These are phyloP conservation scores for Glycyrrhiza uralensis DNA, from an alignment of 306 rosid genomes.

Conservation along the genomic window DNA sequence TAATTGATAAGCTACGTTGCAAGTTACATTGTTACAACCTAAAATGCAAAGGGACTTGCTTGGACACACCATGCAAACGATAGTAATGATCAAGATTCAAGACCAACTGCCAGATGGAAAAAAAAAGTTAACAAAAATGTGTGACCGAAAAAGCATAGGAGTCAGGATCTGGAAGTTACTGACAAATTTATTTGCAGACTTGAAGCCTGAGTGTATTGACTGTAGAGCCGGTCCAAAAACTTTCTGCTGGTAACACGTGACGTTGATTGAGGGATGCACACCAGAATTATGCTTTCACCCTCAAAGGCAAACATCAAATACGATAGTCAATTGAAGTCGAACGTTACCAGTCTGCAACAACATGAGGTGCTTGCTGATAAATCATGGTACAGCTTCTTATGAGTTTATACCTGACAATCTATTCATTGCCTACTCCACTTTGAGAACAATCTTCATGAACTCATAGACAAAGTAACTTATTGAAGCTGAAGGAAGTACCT, in stretches of 20 bases:
- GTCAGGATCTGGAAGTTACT: constrained; percentile 23
- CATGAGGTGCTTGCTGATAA: not conserved
- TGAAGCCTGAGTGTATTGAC: constrained; percentile 19
- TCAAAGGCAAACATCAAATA: constrained; percentile 23
- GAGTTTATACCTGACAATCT: constrained; percentile 20
- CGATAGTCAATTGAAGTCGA: constrained; percentile 29
- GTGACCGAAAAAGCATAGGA: not conserved
- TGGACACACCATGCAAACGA: not conserved
- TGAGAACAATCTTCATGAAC: constrained; percentile 90
- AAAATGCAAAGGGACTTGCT: not conserved
- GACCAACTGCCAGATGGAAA: not conserved
- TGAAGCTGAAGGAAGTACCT: constrained; percentile 98
- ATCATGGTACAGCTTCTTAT: constrained; percentile 18
- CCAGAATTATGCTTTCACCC: constrained; percentile 21
- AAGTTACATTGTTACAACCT: constrained; percentile 10
- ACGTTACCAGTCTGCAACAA: constrained; percentile 16
- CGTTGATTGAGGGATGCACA: not conserved
- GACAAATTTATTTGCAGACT: constrained; percentile 8
- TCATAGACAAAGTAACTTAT: constrained; percentile 92
- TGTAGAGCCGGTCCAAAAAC: constrained; percentile 20
- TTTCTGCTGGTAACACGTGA: not conserved
- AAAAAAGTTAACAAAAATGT: constrained; percentile 18
- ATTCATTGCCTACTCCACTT: constrained; percentile 67
- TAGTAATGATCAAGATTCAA: not conserved
- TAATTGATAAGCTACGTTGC: not conserved